These are phyloP conservation scores for Fragaria nilgerrensis DNA, from an alignment of 306 rosid species.

Conservation along the genomic window DNA sequence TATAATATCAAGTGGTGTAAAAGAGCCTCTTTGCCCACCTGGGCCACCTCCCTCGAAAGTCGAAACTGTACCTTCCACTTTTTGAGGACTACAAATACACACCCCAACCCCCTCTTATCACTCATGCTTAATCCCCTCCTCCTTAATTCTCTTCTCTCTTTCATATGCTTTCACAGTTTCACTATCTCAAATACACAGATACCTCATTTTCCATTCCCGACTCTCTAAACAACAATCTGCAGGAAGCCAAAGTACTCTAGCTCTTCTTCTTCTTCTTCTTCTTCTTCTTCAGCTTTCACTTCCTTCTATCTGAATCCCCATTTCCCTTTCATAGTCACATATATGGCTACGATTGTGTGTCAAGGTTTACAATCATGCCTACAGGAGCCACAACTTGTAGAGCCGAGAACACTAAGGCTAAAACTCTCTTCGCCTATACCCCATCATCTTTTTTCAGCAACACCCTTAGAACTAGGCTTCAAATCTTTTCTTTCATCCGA, in stretches of 20 bases:
- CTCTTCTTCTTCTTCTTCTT: no score
- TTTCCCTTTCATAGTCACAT: neutral
- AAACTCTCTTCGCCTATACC: constrained; percentile 42
- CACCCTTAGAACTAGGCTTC: constrained; percentile 41
- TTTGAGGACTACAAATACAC: constrained; percentile 77
- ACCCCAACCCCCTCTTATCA: constrained; percentile 38
- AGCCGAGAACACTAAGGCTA: constrained; percentile 57
- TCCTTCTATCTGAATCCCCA: constrained; percentile 9
- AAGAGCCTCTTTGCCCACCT: constrained; percentile 27
- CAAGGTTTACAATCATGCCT: constrained; percentile 55
- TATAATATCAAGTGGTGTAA: constrained; percentile 52
- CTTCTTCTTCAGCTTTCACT: constrained; percentile 13
- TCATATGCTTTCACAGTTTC: neutral
- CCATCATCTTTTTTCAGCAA: constrained; percentile 29
- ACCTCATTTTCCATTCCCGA: constrained; percentile 2
- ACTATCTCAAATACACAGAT: constrained; percentile 13
- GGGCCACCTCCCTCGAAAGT: constrained; percentile 23
- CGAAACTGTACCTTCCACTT: constrained; percentile 32
- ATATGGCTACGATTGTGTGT: constrained; percentile 74
- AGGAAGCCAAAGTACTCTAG: neutral
- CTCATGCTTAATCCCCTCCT: constrained; percentile 37
- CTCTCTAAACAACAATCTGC: neutral
- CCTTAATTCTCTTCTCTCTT: constrained; percentile 5
- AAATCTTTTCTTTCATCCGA: constrained; percentile 36
- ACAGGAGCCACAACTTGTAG: constrained; percentile 51